A percentile compares a stretch with the other conserved stretches of the same genome.
Conservation (phyloP, 1,139 yeast species). For the Arxiozyma slooffiae region DNA sequence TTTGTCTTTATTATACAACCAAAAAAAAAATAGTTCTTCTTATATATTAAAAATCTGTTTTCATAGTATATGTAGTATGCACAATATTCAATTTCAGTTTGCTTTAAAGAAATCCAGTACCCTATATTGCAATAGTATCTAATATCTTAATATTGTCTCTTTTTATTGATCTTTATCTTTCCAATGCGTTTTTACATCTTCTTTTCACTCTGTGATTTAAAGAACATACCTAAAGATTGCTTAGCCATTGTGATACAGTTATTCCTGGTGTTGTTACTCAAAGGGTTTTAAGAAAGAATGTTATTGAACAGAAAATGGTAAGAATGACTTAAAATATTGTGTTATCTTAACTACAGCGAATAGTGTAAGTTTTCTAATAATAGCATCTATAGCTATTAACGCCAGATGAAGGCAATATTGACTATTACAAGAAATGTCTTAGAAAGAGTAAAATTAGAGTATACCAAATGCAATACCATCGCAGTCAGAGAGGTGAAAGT, state of each 20-base stretch:
- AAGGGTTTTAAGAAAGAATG: not conserved
- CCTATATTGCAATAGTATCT: not conserved
- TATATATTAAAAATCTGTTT: too few relatives aligned
- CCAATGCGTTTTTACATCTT: not conserved
- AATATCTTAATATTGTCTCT: too few relatives aligned
- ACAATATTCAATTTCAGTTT: too few relatives aligned
- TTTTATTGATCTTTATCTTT: not conserved
- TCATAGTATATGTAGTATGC: not conserved
- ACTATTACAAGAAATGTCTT: not conserved
- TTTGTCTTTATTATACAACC: too few relatives aligned
- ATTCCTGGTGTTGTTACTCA: constrained; percentile 2
- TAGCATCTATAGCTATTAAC: too few relatives aligned
- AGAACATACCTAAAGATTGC: constrained; percentile 38
- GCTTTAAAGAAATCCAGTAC: not conserved
- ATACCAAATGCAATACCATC: too few relatives aligned
- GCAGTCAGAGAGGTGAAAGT: not conserved
- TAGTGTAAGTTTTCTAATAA: too few relatives aligned
- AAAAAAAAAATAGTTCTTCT: not conserved
- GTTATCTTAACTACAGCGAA: not conserved
- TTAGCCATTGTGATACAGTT: constrained; percentile 34
- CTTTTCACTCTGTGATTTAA: not conserved
- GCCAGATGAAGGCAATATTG: not conserved
- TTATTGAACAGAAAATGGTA: too few relatives aligned
- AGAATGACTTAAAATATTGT: not conserved
- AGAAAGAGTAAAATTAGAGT: not conserved